Evolutionary conservation across 495 filamentous ascomycete genomes (phyloP).

Genomic region (Trichoderma orchidacearum): DNA sequence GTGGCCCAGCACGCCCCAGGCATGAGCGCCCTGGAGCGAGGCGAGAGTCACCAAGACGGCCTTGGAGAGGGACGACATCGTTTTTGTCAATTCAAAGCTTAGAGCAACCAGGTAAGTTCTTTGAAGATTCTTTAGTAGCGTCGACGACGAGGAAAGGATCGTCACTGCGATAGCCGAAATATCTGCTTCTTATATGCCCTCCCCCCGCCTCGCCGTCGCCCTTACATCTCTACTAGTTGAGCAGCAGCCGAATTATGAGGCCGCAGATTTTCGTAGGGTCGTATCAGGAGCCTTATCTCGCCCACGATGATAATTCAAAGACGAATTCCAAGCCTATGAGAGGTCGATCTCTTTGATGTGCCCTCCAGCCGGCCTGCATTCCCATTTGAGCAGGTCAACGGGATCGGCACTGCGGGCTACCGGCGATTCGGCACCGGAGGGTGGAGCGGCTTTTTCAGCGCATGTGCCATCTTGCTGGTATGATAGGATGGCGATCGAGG

Average conservation of each 20-base stretch:
- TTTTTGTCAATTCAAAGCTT: background rate
- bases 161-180: background rate
- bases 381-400: background rate
- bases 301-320: background rate
- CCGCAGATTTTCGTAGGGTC: background rate
- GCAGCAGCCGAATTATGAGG: too few species aligned
- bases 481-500: background rate
- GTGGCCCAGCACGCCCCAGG: conserved; percentile 47
- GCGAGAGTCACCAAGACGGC: background rate
- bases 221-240: too few species aligned
- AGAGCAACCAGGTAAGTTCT: background rate
- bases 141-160: background rate
- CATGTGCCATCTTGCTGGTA: background rate
- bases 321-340: background rate
- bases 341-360: background rate
- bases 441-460: background rate
- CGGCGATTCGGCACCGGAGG: background rate
- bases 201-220: background rate
- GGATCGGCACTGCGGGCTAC: background rate
- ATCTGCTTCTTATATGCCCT: background rate
- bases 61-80: background rate
- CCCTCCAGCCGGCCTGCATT: background rate
- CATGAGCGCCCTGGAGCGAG: conserved; percentile 8
- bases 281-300: background rate
- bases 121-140: background rate